Evolutionary conservation across 139 green algal genomes (phyloP).

Genomic region (Closterium sp.): DNA sequence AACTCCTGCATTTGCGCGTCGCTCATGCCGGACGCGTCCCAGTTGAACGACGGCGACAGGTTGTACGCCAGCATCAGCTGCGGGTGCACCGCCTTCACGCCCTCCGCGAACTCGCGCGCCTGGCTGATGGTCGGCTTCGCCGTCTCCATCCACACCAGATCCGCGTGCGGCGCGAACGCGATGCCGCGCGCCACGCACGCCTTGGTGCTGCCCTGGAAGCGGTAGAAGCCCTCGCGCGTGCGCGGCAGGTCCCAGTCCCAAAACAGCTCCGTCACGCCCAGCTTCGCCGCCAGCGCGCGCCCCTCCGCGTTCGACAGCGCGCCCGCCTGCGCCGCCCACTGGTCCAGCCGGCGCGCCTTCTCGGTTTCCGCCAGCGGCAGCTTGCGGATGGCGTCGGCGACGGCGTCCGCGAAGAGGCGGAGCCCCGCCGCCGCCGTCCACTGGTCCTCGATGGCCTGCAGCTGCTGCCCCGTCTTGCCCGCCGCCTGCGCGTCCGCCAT

Average conservation of each 20-base stretch:
- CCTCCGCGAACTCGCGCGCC: slow-evolving; percentile 65
- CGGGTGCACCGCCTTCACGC: slow-evolving; percentile 78
- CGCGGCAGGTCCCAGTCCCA: slow-evolving; percentile 55
- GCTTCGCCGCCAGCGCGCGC: slow-evolving; percentile 23
- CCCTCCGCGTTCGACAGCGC: slow-evolving; percentile 7
- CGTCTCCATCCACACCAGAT: slow-evolving; percentile 91
- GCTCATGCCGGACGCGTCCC: slow-evolving; percentile 60
- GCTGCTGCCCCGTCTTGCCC: slow-evolving; percentile 42
- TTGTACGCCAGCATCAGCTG: slow-evolving; percentile 91
- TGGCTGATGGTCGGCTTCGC: slow-evolving; percentile 77
- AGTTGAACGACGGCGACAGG: slow-evolving; percentile 92
- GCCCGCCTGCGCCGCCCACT: slow-evolving; percentile 37
- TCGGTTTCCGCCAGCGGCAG: slow-evolving; percentile 29
- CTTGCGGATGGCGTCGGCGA: slow-evolving; percentile 38
- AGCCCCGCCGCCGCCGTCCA: slow-evolving; percentile 38
- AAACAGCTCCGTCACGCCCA: slow-evolving; percentile 32
- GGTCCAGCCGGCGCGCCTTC: slow-evolving; percentile 26
- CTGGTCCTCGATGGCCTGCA: slow-evolving; percentile 42
- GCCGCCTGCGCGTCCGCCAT: slow-evolving; percentile 23
- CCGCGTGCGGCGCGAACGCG: slow-evolving; percentile 80
- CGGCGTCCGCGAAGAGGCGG: slow-evolving; percentile 9
- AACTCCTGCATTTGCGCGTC: slow-evolving; percentile 76
- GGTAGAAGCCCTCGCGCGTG: slow-evolving; percentile 82
- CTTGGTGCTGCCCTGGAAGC: slow-evolving; percentile 73
- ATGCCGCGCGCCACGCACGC: slow-evolving; percentile 75